Conservation (phyloP, 805 yeast species). For the Wickerhamomyces pijperi region DNA sequence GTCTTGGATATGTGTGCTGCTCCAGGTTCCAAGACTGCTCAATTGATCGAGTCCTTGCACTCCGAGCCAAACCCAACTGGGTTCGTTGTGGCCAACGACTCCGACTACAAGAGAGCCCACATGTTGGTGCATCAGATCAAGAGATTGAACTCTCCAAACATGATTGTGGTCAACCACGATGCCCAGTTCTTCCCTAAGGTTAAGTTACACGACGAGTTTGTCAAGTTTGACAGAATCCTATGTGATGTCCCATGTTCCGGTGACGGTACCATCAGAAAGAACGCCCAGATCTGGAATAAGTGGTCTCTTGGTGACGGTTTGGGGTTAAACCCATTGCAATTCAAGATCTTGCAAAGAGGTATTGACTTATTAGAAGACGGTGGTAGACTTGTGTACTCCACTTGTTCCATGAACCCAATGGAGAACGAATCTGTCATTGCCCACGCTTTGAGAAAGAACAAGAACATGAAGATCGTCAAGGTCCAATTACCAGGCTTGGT, state of each 20-base stretch:
- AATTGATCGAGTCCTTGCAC: slow-evolving; percentile 85
- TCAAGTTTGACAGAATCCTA: slow-evolving; percentile 83
- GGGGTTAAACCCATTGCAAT: slow-evolving; percentile 83
- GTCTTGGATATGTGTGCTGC: slow-evolving; percentile 99
- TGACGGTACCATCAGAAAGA: slow-evolving; percentile 97
- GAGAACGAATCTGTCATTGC: slow-evolving; percentile 98
- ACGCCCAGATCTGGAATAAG: slow-evolving; percentile 91
- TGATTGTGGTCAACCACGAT: slow-evolving; percentile 91
- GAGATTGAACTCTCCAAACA: slow-evolving; percentile 84
- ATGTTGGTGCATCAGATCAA: slow-evolving; percentile 97
- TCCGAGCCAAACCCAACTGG: slow-evolving; percentile 61
- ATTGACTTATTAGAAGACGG: slow-evolving; percentile 78
- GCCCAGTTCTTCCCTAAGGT: slow-evolving; percentile 92
- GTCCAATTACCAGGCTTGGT: slow-evolving; percentile 71
- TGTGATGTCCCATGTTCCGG: slow-evolving; percentile 99
- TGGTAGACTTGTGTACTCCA: slow-evolving; percentile 90
- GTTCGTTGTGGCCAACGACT: slow-evolving; percentile 89
- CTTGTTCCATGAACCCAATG: slow-evolving; percentile 91
- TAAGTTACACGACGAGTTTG: slow-evolving; percentile 30
- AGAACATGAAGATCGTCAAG: slow-evolving; percentile 59
- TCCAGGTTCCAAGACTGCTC: slow-evolving; percentile 98
- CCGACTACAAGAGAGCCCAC: slow-evolving; percentile 91
- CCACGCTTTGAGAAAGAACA: slow-evolving; percentile 76
- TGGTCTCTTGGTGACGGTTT: slow-evolving; percentile 84
- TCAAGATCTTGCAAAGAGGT: slow-evolving; percentile 83